Percentiles rank a stretch among this genome's conserved stretches.
These are phyloP conservation scores for Fraxinus anomala DNA, from an alignment of 257 asterid genomes.

Conservation along the genomic window DNA sequence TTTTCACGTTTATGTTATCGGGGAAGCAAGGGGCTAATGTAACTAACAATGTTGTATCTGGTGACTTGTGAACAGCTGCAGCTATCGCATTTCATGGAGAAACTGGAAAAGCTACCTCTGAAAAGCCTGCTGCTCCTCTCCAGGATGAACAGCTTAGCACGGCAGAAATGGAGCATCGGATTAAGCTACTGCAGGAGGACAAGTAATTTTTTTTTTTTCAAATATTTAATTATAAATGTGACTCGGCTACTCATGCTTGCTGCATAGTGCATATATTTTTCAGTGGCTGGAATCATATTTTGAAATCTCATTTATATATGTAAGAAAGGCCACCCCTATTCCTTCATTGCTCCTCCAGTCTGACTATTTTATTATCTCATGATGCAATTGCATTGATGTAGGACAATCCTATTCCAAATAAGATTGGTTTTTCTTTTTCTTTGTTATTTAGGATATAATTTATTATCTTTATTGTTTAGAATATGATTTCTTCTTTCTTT, in stretches of 20 bases:
- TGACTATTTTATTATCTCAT: slow-evolving; percentile 16
- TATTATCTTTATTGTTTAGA: too few relatives aligned
- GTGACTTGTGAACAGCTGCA: slow-evolving; percentile 53
- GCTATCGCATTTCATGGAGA: slow-evolving; percentile 66
- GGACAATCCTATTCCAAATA: too few relatives aligned
- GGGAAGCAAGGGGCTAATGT: slow-evolving; percentile 22
- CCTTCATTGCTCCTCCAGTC: slow-evolving; percentile 3
- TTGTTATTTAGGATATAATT: too few relatives aligned
- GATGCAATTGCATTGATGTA: neutral
- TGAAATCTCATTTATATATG: slow-evolving; percentile 20
- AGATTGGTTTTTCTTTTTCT: too few relatives aligned
- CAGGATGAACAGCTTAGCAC: slow-evolving; percentile 73
- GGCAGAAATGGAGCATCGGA: slow-evolving; percentile 76
- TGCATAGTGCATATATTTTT: neutral
- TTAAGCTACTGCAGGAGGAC: slow-evolving; percentile 76
- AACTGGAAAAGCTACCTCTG: slow-evolving; percentile 51
- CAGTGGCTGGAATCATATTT: slow-evolving; percentile 15
- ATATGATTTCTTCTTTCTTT: too few relatives aligned
- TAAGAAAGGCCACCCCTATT: slow-evolving; percentile 5
- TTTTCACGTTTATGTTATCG: slow-evolving; percentile 18
- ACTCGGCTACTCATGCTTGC: neutral
- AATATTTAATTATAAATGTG: slow-evolving; percentile 3
- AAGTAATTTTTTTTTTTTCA: slow-evolving; percentile 47
- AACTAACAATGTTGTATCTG: slow-evolving; percentile 25
- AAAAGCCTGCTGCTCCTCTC: slow-evolving; percentile 44